phyloP scores from a whole-genome alignment of 129 eudicot genomes.

The Kitagawia praeruptora region DNA sequence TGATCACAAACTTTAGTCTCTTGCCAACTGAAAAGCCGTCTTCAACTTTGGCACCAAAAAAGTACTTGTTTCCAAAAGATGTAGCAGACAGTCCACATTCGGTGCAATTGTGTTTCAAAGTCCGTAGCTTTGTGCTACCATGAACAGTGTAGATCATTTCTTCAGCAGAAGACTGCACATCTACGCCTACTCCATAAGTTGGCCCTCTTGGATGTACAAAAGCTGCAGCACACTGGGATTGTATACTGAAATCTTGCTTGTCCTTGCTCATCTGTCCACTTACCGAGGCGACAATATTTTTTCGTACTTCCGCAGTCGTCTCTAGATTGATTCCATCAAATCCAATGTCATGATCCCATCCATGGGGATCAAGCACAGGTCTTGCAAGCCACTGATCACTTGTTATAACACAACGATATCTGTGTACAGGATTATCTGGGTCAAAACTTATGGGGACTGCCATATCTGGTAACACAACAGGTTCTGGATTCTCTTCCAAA shows the following conservation, averaged over 20 bases:
- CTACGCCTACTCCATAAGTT: constrained; percentile 53
- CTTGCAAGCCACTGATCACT: constrained; percentile 70
- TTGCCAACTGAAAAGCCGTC: constrained; percentile 50
- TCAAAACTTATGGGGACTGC: constrained; percentile 79
- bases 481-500: constrained; percentile 46
- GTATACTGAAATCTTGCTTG: constrained; percentile 79
- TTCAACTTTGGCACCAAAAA: constrained; percentile 66
- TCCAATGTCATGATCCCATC: constrained; percentile 98
- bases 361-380: constrained; percentile 86
- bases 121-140: constrained; percentile 40
- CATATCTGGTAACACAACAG: constrained; percentile 72
- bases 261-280: constrained; percentile 96
- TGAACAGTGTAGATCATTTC: constrained; percentile 71
- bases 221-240: constrained; percentile 61
- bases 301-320: constrained; percentile 36
- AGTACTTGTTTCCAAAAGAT: constrained; percentile 53
- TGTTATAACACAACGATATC: constrained; percentile 64
- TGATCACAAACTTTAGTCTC: constrained; percentile 54
- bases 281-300: constrained; percentile 40
- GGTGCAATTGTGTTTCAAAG: constrained; percentile 39
- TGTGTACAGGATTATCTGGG: constrained; percentile 55
- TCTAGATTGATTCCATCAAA: constrained; percentile 89
- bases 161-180: constrained; percentile 68
- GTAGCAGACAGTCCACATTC: constrained; percentile 75
- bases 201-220: constrained; percentile 53